Evolutionary conservation across 2,329 filamentous ascomycete species (phyloP).

Genomic region (Gnomoniopsis sp.): DNA sequence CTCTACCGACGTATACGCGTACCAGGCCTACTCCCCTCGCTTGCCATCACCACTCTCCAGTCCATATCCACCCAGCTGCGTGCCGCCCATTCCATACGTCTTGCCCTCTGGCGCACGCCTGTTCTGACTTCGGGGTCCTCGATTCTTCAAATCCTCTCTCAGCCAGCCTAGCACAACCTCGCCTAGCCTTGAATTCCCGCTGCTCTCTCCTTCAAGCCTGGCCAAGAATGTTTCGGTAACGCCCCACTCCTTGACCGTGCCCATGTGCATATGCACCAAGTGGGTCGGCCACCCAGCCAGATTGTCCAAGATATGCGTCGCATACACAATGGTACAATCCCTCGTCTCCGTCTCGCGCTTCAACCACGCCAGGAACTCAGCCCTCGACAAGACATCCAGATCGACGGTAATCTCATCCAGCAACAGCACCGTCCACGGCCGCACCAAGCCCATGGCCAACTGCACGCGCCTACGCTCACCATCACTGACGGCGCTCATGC

Average conservation of each 20-base stretch:
- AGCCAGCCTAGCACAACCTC: slow-evolving; percentile 89
- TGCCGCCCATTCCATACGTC: slow-evolving; percentile 54
- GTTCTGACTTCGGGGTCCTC: slow-evolving; percentile 69
- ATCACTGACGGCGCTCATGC: slow-evolving; percentile 93
- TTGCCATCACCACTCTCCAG: slow-evolving; percentile 43
- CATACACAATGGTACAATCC: slow-evolving; percentile 90
- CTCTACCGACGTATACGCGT: background rate
- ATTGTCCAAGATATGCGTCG: slow-evolving; percentile 96
- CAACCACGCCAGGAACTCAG: slow-evolving; percentile 82
- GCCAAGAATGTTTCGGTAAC: slow-evolving; percentile 66
- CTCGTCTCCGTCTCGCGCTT: slow-evolving; percentile 80
- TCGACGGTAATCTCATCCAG: slow-evolving; percentile 98
- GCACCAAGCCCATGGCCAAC: slow-evolving; percentile 88
- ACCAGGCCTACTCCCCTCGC: slow-evolving; percentile 1
- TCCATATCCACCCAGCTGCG: slow-evolving; percentile 53
- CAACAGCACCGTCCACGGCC: slow-evolving; percentile 87
- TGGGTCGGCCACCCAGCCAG: slow-evolving; percentile 93
- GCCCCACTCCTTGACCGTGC: slow-evolving; percentile 84
- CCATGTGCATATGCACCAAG: slow-evolving; percentile 91
- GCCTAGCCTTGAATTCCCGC: slow-evolving; percentile 78
- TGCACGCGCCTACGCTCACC: slow-evolving; percentile 90
- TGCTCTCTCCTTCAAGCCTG: slow-evolving; percentile 38
- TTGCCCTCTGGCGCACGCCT: slow-evolving; percentile 58
- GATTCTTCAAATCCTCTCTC: slow-evolving; percentile 70
- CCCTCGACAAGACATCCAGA: slow-evolving; percentile 80